Evolutionary conservation across 2,329 filamentous ascomycete genomes (phyloP), one percentile per base, ranked within the genome.

Genomic region (Pestalotiopsis fici): DNA sequence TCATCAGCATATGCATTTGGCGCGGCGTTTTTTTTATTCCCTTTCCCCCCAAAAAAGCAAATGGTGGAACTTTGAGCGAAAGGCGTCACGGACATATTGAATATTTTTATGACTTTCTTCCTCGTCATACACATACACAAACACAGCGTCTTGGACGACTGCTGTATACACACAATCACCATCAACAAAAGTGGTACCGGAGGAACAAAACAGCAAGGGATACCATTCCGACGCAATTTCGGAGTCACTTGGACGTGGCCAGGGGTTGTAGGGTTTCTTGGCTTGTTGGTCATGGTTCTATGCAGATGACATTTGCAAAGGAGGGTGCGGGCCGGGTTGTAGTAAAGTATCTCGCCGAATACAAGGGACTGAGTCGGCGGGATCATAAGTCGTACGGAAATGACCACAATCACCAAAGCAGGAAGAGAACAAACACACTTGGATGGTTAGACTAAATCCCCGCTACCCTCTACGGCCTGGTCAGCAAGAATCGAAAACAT

Each of bases 1-100:
- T 12, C 57, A 65, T 59, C 54, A 65, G 63, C 63, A 65, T 65
- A 27, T 65, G 63, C 63, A 65, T 65, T 11, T 27, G 55, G 43
- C 43, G 55, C 63, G 63, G 63, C 54, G 50, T 65, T 59, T 21
- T 18, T 39, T 6, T 47, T n/a, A n/a, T n/a, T 23, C 9, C 31
- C 23, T 47, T 39, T 39, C 37, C 27, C 7, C 35, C 27, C 13
- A 27, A 21, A 35, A 11, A 23, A 59, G 28, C 9, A 27, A 15
- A 7, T 21, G 57, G 57, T 43, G 31, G 59, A 59, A 25, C 25
- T 50, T 37, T n/a, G 18, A 12, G 66, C 60, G 21, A 21, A 12
- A 23, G 43, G 31, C 35, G 55, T 39, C 31, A 23, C 39, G 66
- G 54, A 37, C 31, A 35, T 47, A 47, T 15, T 23, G 21, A 47